Percentiles rank a stretch among this genome's conserved stretches.
Conservation (phyloP, 2,329 filamentous ascomycete genomes). For the Pseudopyricularia javanii region DNA sequence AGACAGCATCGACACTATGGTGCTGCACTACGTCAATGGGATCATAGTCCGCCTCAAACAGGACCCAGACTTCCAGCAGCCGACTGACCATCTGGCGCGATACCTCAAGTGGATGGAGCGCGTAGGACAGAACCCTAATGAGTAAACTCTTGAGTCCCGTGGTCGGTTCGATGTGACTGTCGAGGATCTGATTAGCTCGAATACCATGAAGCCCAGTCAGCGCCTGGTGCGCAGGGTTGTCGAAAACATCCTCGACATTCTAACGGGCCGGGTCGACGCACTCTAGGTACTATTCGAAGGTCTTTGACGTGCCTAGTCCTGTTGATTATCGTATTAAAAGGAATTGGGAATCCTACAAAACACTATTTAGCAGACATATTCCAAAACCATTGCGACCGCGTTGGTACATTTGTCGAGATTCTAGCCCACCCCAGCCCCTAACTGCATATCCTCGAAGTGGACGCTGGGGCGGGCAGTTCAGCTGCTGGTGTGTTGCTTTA, state of each 20-base stretch:
- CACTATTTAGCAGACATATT: neutral
- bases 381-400: neutral
- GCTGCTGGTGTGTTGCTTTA: conserved; percentile 11
- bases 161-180: too few species aligned
- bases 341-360: too few species aligned
- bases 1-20: neutral
- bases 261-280: conserved; percentile 9
- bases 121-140: too few species aligned
- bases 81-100: too few species aligned
- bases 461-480: conserved; percentile 20
- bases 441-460: conserved; percentile 23
- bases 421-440: conserved; percentile 17
- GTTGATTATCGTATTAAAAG: too few species aligned
- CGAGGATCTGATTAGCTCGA: too few species aligned
- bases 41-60: neutral
- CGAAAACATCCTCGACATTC: conserved; percentile 8
- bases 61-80: too few species aligned
- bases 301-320: too few species aligned
- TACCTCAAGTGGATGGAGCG: too few species aligned
- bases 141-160: too few species aligned
- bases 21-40: neutral
- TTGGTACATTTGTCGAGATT: neutral
- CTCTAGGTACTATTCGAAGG: conserved; percentile 10
- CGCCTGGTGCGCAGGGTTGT: too few species aligned
- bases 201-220: too few species aligned